These are phyloP conservation scores for Termitomyces sp. DNA, from an alignment of 768 basidiomycete genomes.

Conservation along the genomic window DNA sequence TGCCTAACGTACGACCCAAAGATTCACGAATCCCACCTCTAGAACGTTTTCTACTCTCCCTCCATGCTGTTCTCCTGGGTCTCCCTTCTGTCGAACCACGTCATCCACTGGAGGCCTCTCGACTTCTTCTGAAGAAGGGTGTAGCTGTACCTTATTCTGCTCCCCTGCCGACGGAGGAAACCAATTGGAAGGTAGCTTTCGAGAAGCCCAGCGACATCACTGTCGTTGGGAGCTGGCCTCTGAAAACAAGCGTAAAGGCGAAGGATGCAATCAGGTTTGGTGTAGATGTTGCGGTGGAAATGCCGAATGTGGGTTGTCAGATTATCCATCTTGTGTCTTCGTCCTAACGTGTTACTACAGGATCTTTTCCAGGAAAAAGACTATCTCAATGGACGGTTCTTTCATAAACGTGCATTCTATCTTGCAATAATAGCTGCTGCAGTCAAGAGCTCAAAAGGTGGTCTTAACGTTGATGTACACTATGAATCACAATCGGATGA, in stretches of 20 bases:
- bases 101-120: conserved; percentile 64
- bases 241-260: conserved; percentile 66
- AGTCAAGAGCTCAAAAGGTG: conserved; percentile 37
- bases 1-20: conserved; percentile 73
- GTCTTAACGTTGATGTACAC: conserved; percentile 49
- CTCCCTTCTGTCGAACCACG: conserved; percentile 52
- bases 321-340: neutral
- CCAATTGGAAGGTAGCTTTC: conserved; percentile 87
- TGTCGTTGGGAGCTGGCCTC: conserved; percentile 84
- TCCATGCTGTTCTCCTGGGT: conserved; percentile 61
- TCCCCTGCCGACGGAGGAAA: conserved; percentile 69
- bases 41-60: conserved; percentile 59
- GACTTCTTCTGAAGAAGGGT: conserved; percentile 43
- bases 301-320: conserved; percentile 63
- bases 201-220: conserved; percentile 71
- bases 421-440: conserved; percentile 72
- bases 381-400: conserved; percentile 82
- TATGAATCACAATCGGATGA: conserved; percentile 59
- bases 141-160: conserved; percentile 63
- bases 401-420: conserved; percentile 90
- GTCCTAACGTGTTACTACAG: conserved; percentile 28
- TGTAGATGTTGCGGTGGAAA: conserved; percentile 80
- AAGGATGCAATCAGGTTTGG: conserved; percentile 60
- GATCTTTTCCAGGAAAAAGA: conserved; percentile 94
- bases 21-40: conserved; percentile 48